Percentiles rank a stretch among this genome's conserved stretches.
Evolutionary conservation across 2,329 filamentous ascomycete genomes (phyloP).

Genomic region (Penicillium sp.): DNA sequence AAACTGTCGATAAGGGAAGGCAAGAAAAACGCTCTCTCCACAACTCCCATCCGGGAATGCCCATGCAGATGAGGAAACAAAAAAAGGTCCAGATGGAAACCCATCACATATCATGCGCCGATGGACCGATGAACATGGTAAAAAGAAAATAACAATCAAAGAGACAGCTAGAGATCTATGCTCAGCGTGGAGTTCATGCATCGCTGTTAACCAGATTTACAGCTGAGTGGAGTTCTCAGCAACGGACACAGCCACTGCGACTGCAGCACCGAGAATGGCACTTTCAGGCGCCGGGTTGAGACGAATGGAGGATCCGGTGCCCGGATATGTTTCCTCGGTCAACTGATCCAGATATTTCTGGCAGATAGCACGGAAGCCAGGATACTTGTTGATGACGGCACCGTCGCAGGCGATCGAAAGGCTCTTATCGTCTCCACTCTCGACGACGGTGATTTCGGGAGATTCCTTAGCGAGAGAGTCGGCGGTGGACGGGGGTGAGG

Average conservation of each 20-base stretch:
- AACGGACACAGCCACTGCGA: constrained; percentile 47
- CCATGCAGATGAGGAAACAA: constrained; percentile 5
- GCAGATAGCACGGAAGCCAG: constrained; percentile 46
- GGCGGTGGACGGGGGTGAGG: constrained; percentile 19
- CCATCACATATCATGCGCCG: constrained; percentile 12
- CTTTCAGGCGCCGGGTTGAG: constrained; percentile 46
- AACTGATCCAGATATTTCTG: constrained; percentile 46
- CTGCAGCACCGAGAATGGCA: constrained; percentile 47
- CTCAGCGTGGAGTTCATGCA: constrained; percentile 7
- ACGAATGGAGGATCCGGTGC: constrained; percentile 31
- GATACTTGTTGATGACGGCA: constrained; percentile 54
- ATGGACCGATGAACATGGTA: constrained; percentile 10
- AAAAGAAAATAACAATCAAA: constrained; percentile 18
- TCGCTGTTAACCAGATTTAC: constrained; percentile 5
- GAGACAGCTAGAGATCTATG: constrained; percentile 11
- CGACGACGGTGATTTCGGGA: constrained; percentile 35
- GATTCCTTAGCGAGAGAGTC: constrained; percentile 27
- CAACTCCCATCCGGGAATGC: background rate
- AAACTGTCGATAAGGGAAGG: background rate
- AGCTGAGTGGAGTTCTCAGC: constrained; percentile 24
- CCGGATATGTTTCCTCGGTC: constrained; percentile 28
- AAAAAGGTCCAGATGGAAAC: background rate
- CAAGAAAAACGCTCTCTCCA: background rate
- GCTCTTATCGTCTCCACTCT: constrained; percentile 32
- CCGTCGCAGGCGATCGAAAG: constrained; percentile 52